Evolutionary conservation across 108 stramenopile genomes (phyloP).

Genomic region (Fragilaria crotonensis): DNA sequence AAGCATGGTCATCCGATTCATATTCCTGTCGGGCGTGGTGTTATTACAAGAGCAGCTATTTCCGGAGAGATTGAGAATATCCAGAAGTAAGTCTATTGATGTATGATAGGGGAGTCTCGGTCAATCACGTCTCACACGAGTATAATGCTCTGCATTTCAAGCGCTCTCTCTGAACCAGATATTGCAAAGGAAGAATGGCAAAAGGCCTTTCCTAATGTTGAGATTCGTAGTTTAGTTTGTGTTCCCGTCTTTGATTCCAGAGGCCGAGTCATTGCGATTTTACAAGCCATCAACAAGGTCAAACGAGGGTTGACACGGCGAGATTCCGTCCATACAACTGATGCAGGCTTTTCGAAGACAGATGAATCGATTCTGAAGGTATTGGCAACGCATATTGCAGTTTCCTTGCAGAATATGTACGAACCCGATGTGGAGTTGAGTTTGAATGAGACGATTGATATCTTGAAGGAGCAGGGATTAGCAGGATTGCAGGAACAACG

Average conservation of each 20-base stretch:
- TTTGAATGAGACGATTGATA: conserved; percentile 47
- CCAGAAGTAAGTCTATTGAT: conserved; percentile 13
- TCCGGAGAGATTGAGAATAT: conserved; percentile 52
- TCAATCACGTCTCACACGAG: too few species aligned
- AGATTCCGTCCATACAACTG: neutral
- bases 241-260: conserved; percentile 50
- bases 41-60: conserved; percentile 39
- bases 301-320: too few species aligned
- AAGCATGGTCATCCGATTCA: conserved; percentile 18
- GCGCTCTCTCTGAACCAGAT: too few species aligned
- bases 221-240: conserved; percentile 22
- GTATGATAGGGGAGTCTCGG: too few species aligned
- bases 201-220: too few species aligned
- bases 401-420: conserved; percentile 36
- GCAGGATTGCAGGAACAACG: conserved; percentile 11
- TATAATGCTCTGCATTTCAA: too few species aligned
- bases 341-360: conserved; percentile 25
- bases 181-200: too few species aligned
- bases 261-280: conserved; percentile 48
- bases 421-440: conserved; percentile 30
- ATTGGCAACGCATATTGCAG: conserved; percentile 46
- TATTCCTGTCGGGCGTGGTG: conserved; percentile 41
- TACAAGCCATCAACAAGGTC: conserved; percentile 60
- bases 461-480: conserved; percentile 49
- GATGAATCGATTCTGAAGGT: conserved; percentile 50